These are phyloP conservation scores for Phialophora macrospora DNA, from an alignment of 2,329 filamentous ascomycete genomes.

Conservation along the genomic window DNA sequence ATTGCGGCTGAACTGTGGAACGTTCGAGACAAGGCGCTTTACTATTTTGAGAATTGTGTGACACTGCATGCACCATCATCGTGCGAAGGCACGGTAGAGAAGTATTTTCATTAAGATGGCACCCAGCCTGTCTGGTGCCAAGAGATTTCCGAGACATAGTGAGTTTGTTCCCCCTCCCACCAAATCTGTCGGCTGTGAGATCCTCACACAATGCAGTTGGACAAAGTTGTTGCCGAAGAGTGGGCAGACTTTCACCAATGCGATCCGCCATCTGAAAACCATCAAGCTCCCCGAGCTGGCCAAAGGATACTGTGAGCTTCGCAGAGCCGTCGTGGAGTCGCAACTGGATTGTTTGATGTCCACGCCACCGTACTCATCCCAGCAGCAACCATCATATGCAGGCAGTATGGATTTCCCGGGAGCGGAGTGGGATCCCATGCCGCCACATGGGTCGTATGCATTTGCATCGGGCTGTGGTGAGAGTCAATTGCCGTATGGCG, in stretches of 20 bases:
- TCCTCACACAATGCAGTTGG: constrained; percentile 19
- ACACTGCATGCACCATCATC: no score
- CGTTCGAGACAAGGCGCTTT: no score
- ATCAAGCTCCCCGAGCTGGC: not conserved
- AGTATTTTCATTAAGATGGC: no score
- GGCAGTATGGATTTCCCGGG: not conserved
- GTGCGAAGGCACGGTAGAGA: no score
- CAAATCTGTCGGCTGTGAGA: not conserved
- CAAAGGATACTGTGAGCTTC: constrained; percentile 3
- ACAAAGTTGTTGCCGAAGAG: constrained; percentile 21
- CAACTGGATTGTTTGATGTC: not conserved
- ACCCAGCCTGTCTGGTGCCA: no score
- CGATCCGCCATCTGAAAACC: constrained; percentile 13
- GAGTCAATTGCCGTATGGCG: not conserved
- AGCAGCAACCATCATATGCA: not conserved
- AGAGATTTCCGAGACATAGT: constrained; percentile 11
- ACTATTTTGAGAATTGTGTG: no score
- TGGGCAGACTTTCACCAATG: constrained; percentile 1
- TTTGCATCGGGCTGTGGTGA: not conserved
- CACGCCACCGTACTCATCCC: not conserved
- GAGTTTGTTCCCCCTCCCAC: not conserved
- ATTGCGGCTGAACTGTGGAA: no score
- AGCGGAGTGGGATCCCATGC: not conserved
- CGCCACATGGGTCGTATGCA: not conserved
- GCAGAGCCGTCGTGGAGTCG: constrained; percentile 13